Evolutionary conservation across 768 basidiomycete genomes (phyloP).

Genomic region (Mrakia blollopis): DNA sequence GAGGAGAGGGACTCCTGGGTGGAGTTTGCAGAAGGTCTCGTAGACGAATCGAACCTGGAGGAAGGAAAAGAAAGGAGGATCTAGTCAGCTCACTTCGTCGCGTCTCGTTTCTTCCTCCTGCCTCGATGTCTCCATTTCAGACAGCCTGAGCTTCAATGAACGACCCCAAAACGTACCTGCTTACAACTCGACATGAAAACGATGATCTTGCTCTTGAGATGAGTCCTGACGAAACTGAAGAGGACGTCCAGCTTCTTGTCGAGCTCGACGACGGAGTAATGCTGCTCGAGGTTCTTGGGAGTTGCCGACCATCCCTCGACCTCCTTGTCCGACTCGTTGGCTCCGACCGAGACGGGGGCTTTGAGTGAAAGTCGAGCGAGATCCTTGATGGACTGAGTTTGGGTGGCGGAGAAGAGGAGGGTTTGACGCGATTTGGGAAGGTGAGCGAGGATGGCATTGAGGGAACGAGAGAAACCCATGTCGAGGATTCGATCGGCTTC

Average conservation of each 20-base stretch:
- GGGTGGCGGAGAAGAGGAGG: constrained; percentile 92
- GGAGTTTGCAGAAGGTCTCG: constrained; percentile 92
- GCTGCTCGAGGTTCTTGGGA: constrained; percentile 76
- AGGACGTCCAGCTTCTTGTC: constrained; percentile 85
- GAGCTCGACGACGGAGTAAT: constrained; percentile 75
- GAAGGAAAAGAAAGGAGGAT: not conserved
- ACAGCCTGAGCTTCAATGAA: not conserved
- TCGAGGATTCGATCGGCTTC: constrained; percentile 96
- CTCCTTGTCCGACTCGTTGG: constrained; percentile 33
- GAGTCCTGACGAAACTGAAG: constrained; percentile 91
- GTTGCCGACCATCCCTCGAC: constrained; percentile 45
- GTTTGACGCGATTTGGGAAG: constrained; percentile 79
- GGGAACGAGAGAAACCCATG: constrained; percentile 85
- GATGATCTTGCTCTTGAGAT: constrained; percentile 81
- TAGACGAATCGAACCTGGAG: constrained; percentile 76
- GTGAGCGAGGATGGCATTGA: constrained; percentile 85
- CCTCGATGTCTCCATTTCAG: not conserved
- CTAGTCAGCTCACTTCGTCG: not conserved
- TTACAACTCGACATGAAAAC: constrained; percentile 94
- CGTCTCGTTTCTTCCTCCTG: not conserved
- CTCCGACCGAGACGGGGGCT: constrained; percentile 62
- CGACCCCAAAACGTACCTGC: constrained; percentile 54
- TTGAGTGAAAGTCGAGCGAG: constrained; percentile 75
- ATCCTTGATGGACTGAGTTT: constrained; percentile 81
- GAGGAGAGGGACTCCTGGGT: constrained; percentile 87